Evolutionary conservation across 768 basidiomycete genomes (phyloP), one percentile per base, ranked within the genome.

Genomic region (Kwoniella dejecticola): DNA sequence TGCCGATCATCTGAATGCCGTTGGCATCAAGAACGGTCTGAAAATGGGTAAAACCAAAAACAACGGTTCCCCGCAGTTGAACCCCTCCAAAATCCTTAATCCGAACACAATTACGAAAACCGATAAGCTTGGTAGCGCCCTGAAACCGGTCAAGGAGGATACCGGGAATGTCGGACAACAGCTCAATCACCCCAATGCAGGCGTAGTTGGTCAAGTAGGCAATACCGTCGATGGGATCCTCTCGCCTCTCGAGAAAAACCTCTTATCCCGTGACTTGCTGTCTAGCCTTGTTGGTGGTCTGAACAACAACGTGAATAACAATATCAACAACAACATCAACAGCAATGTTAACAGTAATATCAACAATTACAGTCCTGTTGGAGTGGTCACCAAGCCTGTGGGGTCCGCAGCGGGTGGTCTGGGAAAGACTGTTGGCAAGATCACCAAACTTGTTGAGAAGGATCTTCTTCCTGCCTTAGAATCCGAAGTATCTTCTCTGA

Each of bases 151-250:
- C 7, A 24, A 31, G 17, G 27, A 24, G 19, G 54, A 56, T 31
- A 46, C 45, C 15, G 31, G 30, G 33, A 57, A 48, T 13, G 12
- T 30, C 23, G 29, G 29, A n/a, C 45, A 57, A 57, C 48, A 50
- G 30, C 30, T 50, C 29, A 50, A 50, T 50, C 27, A 21, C 27
- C 56, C 56, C 12, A 33, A 46, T 12, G 47, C 56, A 27, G 56
- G 56, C 6, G 10, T 17, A 5, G 45, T 48, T 24, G 56, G 56
- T n/a, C 33, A 47, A 13, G 13, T 57, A 1, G 45, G 45, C 19
- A 57, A 46, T 11, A 33, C 45, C 13, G 56, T 44, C n/a, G 56
- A 57, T n/a, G 46, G 45, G 8, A 29, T 30, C 11, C 15, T 57
- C 11, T 19, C 38, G 26, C 56, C 56, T 4, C 45, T 45, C n/a